Base-by-base conservation (phyloP, 805 yeast genomes). In the Saccharomycopsis oosterbeekiorum region DNA sequence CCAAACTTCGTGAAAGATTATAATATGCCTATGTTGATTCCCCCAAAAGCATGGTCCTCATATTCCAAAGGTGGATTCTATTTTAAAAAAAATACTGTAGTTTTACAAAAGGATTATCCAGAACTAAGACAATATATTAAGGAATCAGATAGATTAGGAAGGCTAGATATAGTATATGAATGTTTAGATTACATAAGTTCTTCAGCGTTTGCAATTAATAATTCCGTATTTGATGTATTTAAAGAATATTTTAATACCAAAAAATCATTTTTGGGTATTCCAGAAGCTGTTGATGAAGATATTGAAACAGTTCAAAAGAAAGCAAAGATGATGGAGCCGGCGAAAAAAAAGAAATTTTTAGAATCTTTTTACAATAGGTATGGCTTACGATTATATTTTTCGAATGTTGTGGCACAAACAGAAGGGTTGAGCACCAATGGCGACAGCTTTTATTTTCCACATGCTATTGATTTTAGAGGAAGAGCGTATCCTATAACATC, bases 391-490 rank as follows among this genome's bases (percentile, higher is more conserved):
- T 24, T 39, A n/a, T n/a, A 26, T 14, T 55, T 55, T 56, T 21
- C 42, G 15, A 29, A 42, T n/a, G 24, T 56, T 4, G 36, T 34
- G 29, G 51, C 36, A 15, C 54, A 42, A 29, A 39, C 53, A 12
- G 54, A 40, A 11, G 54, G 21, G 2, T 56, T 40, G 1, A 19
- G 39, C 21, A 41, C 12, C 12, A 26, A 43, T 36, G 59, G 59
- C 2, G 59, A 56, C 15, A 14, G 15, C 14, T 26, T 56, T n/a
- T 56, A 29, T 43, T 56, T 56, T n/a, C 34, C 75, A 87, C 59
- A 56, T 37, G 86, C 86, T 64, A 74, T 88, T 60, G 96, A 88
- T 71, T 88, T 88, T 69, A 80, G 96, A 74, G 96, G 96, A 8
- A 81, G 96, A 72, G 87, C 88, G 1, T 84, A 84, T 66, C 87